Evolutionary conservation across 2,329 filamentous ascomycete species (phyloP).

Genomic region (Metarhizium brunneum): DNA sequence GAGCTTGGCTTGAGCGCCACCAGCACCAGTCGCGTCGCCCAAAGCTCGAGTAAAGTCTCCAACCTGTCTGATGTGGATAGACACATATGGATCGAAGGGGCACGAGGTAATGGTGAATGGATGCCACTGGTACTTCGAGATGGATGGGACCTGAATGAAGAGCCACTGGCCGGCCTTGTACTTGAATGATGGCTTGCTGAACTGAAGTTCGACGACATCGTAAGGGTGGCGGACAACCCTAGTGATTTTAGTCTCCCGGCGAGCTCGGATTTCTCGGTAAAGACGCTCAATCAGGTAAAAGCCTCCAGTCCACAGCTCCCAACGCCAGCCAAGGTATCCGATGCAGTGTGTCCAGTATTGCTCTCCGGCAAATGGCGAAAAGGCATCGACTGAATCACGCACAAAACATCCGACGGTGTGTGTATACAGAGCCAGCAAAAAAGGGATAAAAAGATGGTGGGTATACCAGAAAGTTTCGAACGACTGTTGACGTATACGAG

Average conservation of each 20-base stretch:
- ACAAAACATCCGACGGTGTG: constrained; percentile 97
- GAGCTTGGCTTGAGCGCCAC: constrained; percentile 75
- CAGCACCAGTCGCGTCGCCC: constrained; percentile 92
- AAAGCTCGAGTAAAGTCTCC: constrained; percentile 92
- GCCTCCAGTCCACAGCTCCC: constrained; percentile 81
- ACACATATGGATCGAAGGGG: constrained; percentile 90
- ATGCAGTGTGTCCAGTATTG: constrained; percentile 88
- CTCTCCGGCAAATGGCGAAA: constrained; percentile 76
- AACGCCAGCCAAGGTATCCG: constrained; percentile 93
- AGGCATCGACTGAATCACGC: constrained; percentile 60
- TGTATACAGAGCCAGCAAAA: constrained; percentile 87
- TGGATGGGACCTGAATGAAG: constrained; percentile 84
- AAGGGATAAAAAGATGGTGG: constrained; percentile 96
- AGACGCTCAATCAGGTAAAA: constrained; percentile 83
- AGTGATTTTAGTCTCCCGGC: constrained; percentile 79
- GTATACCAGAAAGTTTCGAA: constrained; percentile 99
- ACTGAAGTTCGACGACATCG: constrained; percentile 95
- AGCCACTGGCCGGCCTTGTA: constrained; percentile 99
- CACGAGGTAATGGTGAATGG: constrained; percentile 99
- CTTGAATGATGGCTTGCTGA: constrained; percentile 89
- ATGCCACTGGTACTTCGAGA: constrained; percentile 92
- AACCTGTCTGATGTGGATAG: constrained; percentile 89
- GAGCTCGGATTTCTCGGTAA: constrained; percentile 80
- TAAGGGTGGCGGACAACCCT: constrained; percentile 95
- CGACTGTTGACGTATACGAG: constrained; percentile 89